Base-by-base conservation (phyloP, 108 stramenopile genomes). In the Nannochloropsis gaditana region DNA sequence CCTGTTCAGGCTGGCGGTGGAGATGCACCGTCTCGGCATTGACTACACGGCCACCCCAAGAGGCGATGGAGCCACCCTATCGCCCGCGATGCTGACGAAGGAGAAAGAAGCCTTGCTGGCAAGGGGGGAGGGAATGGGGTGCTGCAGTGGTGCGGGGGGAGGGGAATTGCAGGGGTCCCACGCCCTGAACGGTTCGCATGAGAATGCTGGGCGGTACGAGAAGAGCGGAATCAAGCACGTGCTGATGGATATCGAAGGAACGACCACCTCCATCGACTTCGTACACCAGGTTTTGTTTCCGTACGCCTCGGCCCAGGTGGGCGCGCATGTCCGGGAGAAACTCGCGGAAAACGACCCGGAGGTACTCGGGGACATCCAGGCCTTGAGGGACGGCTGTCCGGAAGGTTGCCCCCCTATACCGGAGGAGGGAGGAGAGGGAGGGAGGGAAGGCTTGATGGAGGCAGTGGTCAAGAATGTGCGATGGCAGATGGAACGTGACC, bases 211-310 rank as follows among this genome's bases (percentile, higher is more conserved):
- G 59, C 19, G 42, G 44, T 43, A 83, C n/a, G 44, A 43, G 11
- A 45, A 44, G 59, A 45, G 10, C 42, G 86, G 45, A 43, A 43
- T 44, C 81, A 94, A 94, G 44, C 87, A 92, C 83, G 83, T 97
- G 42, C 83, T 97, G 44, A 87, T 97, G 82, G 97, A 97, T 85
- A 96, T 97, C 86, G 97, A 97, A 88, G 97, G 97, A 0, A 94
- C 94, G 45, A 96, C 94, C 6, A 95, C 95, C 9, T 93, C 95
- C 41, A 95, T 98, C 87, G 92, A 95, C 5, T 98, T 96, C 89
- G 97, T 98, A 42, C 92, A 96, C 59, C 93, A 98, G 44, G 85
- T 81, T 5, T 84, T 98, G 82, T 96, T 98, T 87, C 95, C 95
- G 4, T 91, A 84, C 85, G 89, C 90, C 11, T n/a, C 9, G 84